Conservation (phyloP, 345 rosid species). For the Salix exigua region DNA sequence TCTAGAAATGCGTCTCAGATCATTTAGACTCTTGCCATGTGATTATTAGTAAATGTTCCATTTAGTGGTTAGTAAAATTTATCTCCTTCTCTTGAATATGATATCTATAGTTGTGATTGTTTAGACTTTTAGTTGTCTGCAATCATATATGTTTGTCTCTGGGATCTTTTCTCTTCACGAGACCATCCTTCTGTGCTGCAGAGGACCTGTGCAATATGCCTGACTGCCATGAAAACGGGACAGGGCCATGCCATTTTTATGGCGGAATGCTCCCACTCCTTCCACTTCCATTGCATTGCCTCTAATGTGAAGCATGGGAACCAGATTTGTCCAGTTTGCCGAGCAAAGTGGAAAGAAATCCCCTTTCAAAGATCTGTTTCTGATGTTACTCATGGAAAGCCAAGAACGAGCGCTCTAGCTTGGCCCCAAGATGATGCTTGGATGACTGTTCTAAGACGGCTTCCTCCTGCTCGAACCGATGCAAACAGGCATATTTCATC, state of each 20-base stretch:
- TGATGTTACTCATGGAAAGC: conserved; percentile 8
- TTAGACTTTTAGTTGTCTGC: not conserved
- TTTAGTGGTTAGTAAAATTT: not conserved
- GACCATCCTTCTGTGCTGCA: conserved; percentile 37
- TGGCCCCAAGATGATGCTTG: conserved; percentile 21
- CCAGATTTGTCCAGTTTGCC: conserved; percentile 30
- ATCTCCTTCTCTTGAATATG: not conserved
- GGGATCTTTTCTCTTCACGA: conserved; percentile 16
- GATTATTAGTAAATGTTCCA: too few species aligned
- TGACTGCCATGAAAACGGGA: conserved; percentile 24
- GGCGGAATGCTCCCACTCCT: conserved; percentile 30
- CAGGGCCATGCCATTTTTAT: conserved; percentile 30
- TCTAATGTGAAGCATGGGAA: conserved; percentile 30
- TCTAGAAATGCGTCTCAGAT: too few species aligned
- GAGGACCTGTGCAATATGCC: conserved; percentile 44
- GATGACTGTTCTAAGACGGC: conserved; percentile 20
- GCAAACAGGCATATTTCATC: conserved; percentile 13
- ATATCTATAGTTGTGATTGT: not conserved
- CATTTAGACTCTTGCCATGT: too few species aligned
- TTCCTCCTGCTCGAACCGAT: conserved; percentile 16
- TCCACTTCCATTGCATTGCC: conserved; percentile 31
- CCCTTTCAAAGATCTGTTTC: conserved; percentile 20
- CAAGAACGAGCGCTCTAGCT: conserved; percentile 12
- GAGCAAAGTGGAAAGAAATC: conserved; percentile 34
- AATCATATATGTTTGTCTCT: not conserved